Percentiles rank a stretch among this genome's conserved stretches.
phyloP scores from a whole-genome alignment of 371 early-diverging fungal genomes.

The Mortierella sp. region DNA sequence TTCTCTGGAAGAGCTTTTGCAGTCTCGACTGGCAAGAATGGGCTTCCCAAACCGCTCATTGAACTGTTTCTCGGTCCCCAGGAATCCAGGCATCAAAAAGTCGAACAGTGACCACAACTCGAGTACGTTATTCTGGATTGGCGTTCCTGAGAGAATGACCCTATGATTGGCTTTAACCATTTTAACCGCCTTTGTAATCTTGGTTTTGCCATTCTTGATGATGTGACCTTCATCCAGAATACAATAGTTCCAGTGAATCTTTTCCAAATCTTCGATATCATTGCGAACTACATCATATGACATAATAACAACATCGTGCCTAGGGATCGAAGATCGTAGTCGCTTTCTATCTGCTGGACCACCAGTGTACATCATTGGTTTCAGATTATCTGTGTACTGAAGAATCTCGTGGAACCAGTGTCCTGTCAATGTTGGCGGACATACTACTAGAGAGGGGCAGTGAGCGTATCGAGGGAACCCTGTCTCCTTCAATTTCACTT shows the following conservation, averaged over 20 bases:
- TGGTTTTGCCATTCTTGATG: slow-evolving; percentile 97
- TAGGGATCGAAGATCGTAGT: slow-evolving; percentile 63
- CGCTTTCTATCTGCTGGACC: slow-evolving; percentile 83
- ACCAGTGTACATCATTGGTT: slow-evolving; percentile 89
- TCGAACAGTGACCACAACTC: slow-evolving; percentile 99
- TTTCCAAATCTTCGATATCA: slow-evolving; percentile 87
- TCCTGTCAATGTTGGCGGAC: slow-evolving; percentile 96
- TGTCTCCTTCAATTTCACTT: slow-evolving; percentile 70
- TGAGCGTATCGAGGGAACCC: slow-evolving; percentile 74
- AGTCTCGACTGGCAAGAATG: slow-evolving; percentile 90
- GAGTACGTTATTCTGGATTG: slow-evolving; percentile 98
- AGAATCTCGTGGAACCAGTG: slow-evolving; percentile 99
- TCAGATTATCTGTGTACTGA: slow-evolving; percentile 83
- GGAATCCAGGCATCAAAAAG: slow-evolving; percentile 97
- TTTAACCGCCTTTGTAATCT: slow-evolving; percentile 93
- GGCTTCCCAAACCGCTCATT: slow-evolving; percentile 93
- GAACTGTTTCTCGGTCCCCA: slow-evolving; percentile 90
- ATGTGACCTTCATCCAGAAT: slow-evolving; percentile 99
- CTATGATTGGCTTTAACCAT: slow-evolving; percentile 87
- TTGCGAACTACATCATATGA: slow-evolving; percentile 98
- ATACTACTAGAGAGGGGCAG: slow-evolving; percentile 94
- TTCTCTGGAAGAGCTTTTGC: slow-evolving; percentile 86
- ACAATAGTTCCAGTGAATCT: slow-evolving; percentile 93
- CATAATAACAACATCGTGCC: slow-evolving; percentile 89
- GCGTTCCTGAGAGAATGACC: slow-evolving; percentile 98